Base-by-base conservation (phyloP, 164 flowering plant species). In the Stephania yunnanensis region DNA sequence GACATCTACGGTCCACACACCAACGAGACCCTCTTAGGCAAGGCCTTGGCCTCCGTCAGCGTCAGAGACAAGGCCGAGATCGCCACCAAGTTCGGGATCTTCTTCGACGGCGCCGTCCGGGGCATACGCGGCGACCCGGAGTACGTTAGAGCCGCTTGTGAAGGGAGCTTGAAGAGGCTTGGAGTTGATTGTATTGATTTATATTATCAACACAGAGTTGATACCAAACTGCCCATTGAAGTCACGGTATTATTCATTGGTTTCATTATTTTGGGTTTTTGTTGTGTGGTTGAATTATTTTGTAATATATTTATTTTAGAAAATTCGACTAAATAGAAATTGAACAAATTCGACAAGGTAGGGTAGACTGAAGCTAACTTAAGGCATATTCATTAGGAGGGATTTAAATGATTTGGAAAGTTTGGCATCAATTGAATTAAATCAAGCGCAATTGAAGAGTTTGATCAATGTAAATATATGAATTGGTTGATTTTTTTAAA, bases 1-100 rank as follows among this genome's bases (percentile, higher is more conserved):
- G 83, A 85, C 64, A 2, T 80, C 29, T 85, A 85, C 53, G 85
- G 85, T 2, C 84, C 87, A 10, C 46, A 22, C 75, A 83, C 83
- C 70, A 83, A 83, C 48, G 85, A 85, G 44, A 67, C 81, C 46
- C 81, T 85, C 15, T 61, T 84, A 6, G 85, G 85, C 10, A 83
- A 78, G 75, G 84, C 78, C 15, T 11, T 82, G 20, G 42, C 42
- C 42, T 2, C 3, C 42, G 42, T 4, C 42, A 4, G 42, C 42
- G 42, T 36, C 42, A 79, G 81, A 36, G 77, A 74, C 5, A 74
- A 66, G 64, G 81, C 75, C 1, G 53, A 81, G 48, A 52, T 81
- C 72, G 81, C 79, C 36, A 75, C 83, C 30, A 81, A 81, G 63
- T 78, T 78, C 67, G 83, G 79, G 8, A 7, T 46, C 52, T 8